Conservation (phyloP, 2,329 filamentous ascomycete species). For the Ceratocystis albifundus region DNA sequence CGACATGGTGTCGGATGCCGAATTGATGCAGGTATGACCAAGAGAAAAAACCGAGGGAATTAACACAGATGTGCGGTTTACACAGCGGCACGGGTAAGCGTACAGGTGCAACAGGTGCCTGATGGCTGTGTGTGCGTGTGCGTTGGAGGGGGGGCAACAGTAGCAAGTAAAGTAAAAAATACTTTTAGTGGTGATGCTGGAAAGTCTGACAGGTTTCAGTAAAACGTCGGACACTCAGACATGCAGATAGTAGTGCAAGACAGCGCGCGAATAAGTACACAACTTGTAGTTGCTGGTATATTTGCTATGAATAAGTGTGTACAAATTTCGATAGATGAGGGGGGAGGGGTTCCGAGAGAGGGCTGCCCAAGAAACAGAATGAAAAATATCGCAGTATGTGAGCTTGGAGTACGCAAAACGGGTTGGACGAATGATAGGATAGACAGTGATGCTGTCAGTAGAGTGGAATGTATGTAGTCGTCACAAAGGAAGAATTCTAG, state of each 20-base stretch:
- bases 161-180: constrained; percentile 1
- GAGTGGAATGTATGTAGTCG: background rate
- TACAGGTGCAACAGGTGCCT: background rate
- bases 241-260: background rate
- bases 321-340: too few species aligned
- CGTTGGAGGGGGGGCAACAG: background rate
- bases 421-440: background rate
- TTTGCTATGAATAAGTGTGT: background rate
- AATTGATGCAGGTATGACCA: constrained; percentile 18
- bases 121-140: background rate
- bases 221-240: background rate
- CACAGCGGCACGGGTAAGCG: background rate
- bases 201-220: constrained; percentile 7
- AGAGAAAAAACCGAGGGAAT: constrained; percentile 10
- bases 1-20: constrained; percentile 18
- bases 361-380: too few species aligned
- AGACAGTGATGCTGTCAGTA: background rate
- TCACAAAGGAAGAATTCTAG: constrained; percentile 8
- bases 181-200: constrained; percentile 3
- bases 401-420: background rate
- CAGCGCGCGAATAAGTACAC: background rate
- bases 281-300: background rate
- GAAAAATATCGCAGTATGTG: background rate
- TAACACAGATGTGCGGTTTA: background rate
- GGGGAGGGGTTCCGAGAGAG: too few species aligned